phyloP scores from a whole-genome alignment of 2,329 filamentous ascomycete genomes.

The Penicillium hesseltinei region DNA sequence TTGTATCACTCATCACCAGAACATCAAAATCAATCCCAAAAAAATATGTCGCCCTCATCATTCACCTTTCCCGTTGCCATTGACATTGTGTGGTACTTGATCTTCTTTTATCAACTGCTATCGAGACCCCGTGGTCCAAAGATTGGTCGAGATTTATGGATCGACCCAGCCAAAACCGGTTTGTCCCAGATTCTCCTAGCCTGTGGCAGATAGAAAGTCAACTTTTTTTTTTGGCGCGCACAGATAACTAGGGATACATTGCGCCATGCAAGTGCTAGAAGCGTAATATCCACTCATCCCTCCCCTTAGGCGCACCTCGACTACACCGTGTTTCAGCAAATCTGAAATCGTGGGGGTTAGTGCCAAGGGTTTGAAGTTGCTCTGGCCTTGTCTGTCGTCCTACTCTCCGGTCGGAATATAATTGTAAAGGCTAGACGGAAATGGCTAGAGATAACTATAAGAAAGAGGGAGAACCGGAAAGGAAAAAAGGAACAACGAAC shows the following conservation, averaged over 20 bases:
- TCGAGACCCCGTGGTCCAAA: not conserved
- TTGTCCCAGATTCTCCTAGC: not conserved
- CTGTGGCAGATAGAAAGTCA: not conserved
- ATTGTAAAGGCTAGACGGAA: not conserved
- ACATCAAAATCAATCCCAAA: not conserved
- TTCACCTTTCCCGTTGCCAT: not conserved
- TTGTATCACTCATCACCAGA: slow-evolving; percentile 14
- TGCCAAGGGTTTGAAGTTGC: not conserved
- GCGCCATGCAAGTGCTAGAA: slow-evolving; percentile 11
- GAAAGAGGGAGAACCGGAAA: not conserved
- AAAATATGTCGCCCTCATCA: not conserved
- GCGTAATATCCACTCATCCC: slow-evolving; percentile 4
- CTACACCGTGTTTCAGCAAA: not conserved
- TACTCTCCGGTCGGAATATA: not conserved
- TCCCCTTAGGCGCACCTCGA: not conserved
- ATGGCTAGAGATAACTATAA: not conserved
- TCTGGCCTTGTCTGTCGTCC: not conserved
- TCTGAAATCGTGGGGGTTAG: not conserved
- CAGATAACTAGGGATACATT: slow-evolving; percentile 11
- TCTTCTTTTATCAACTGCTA: slow-evolving; percentile 4
- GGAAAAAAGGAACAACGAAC: not conserved
- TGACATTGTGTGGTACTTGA: not conserved
- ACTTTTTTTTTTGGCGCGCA: not conserved
- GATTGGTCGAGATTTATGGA: slow-evolving; percentile 1
- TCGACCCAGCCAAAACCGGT: slow-evolving; percentile 4